Base-by-base conservation (phyloP, 768 basidiomycete genomes). In the Lentinula sp. region DNA sequence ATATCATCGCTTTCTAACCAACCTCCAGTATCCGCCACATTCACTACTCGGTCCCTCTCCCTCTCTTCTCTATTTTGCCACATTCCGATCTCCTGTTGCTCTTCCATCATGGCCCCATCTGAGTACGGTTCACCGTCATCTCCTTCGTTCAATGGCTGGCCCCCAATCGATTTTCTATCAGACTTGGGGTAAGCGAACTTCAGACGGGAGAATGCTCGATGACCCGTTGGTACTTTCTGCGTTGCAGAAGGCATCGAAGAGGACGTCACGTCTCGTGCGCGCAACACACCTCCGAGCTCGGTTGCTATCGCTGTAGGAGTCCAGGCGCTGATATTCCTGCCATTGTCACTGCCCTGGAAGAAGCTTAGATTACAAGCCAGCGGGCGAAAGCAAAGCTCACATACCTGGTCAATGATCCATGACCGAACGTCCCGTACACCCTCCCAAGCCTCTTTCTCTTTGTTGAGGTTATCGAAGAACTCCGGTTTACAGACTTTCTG, bases 401-500 rank as follows among this genome's bases (percentile, higher is more conserved):
- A n/a, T 67, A 71, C 15, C 68, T 71, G 40, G 70, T 73, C 13
- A 13, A 75, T 70, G 16, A 89, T 71, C 91, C 91, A 91, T 48
- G 73, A 74, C 52, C 75, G 75, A 0, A 83, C 80, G 64, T 84
- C 81, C 57, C 78, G 73, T 39, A 91, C 76, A 18, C 78, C 84
- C 57, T 81, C 84, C 73, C 79, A 79, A 4, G 84, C 84, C n/a
- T 82, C 81, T 61, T 83, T 80, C 67, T 84, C 83, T 67, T 75
- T 78, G 32, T 75, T 73, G 13, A 86, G 74, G 45, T 73, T 74
- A 32, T 88, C 85, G 70, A 95, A 99, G 74, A 90, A 93, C 34
- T 85, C 83, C 3, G 94, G 92, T 74, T 98, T 98, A 76, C 80
- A 86, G 13, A 92, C 76, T 66, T 91, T 94, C 71, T 98, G 97